phyloP scores from a whole-genome alignment of 2,329 filamentous ascomycete species.

The Talaromyces albobiverticillius region DNA sequence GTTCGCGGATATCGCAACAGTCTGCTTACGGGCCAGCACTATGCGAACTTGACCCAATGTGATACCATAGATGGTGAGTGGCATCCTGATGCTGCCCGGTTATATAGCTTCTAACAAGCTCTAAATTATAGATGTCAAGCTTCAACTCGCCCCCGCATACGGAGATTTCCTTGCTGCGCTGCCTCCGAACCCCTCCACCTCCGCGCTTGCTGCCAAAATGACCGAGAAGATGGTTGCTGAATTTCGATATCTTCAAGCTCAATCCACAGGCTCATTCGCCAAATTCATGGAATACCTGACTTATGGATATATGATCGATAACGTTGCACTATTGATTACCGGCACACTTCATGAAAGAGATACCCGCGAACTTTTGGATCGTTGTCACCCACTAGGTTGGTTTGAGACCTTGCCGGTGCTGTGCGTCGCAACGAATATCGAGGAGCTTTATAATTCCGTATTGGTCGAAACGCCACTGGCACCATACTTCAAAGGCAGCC shows the following conservation, averaged over 20 bases:
- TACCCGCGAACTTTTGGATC: constrained; percentile 88
- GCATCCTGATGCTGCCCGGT: constrained; percentile 4
- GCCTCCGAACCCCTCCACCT: constrained; percentile 94
- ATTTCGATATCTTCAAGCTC: constrained; percentile 93
- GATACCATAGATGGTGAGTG: constrained; percentile 86
- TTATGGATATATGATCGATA: constrained; percentile 99
- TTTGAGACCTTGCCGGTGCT: constrained; percentile 99
- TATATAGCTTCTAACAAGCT: constrained; percentile 11
- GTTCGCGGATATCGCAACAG: constrained; percentile 95
- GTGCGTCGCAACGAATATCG: constrained; percentile 96
- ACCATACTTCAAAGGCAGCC: constrained; percentile 93
- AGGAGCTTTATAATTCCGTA: constrained; percentile 97
- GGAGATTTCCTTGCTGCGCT: constrained; percentile 94
- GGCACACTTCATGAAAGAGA: constrained; percentile 96
- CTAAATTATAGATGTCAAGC: constrained; percentile 74
- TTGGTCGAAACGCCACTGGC: constrained; percentile 94
- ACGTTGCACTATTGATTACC: constrained; percentile 95
- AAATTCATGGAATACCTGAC: constrained; percentile 98
- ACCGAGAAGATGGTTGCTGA: constrained; percentile 98
- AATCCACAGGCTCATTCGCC: constrained; percentile 84
- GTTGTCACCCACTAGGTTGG: constrained; percentile 96
- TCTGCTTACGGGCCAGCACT: constrained; percentile 84
- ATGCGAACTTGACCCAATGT: constrained; percentile 95
- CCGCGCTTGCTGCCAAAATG: constrained; percentile 87
- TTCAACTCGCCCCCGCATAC: constrained; percentile 93